Conservation (phyloP, 306 rosid species). For the Carpinus viminea region DNA sequence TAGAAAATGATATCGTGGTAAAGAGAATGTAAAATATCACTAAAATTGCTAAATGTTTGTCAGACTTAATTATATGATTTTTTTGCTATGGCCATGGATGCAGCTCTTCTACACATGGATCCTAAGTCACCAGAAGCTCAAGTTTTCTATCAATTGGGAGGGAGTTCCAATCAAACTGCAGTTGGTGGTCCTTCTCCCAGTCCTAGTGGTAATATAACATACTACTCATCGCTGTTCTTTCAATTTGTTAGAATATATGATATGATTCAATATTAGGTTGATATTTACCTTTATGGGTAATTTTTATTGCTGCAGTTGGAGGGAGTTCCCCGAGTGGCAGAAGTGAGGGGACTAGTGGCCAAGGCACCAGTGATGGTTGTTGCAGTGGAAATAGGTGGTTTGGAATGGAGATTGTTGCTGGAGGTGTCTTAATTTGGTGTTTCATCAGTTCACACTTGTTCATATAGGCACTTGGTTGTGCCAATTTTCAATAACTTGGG, state of each 20-base stretch:
- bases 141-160: constrained; percentile 60
- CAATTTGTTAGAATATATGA: background rate
- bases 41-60: background rate
- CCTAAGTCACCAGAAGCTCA: constrained; percentile 82
- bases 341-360: constrained; percentile 26
- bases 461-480: constrained; percentile 17
- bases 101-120: constrained; percentile 78
- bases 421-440: constrained; percentile 35
- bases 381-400: constrained; percentile 23
- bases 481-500: background rate
- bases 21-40: too few relatives aligned
- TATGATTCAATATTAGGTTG: too few relatives aligned
- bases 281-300: background rate
- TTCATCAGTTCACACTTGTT: constrained; percentile 21
- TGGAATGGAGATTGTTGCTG: constrained; percentile 10
- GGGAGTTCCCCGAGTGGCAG: constrained; percentile 19
- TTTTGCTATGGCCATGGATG: background rate
- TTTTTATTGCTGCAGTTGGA: constrained; percentile 13
- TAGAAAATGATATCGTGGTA: too few relatives aligned
- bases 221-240: background rate
- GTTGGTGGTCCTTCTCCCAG: constrained; percentile 36
- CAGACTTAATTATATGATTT: background rate
- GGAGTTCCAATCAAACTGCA: constrained; percentile 16
- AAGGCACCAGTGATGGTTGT: too few relatives aligned
- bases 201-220: constrained; percentile 48